Percentiles rank a stretch among this genome's conserved stretches.
These are phyloP conservation scores for Colletotrichum simmondsii DNA, from an alignment of 2,329 filamentous ascomycete species.

Conservation along the genomic window DNA sequence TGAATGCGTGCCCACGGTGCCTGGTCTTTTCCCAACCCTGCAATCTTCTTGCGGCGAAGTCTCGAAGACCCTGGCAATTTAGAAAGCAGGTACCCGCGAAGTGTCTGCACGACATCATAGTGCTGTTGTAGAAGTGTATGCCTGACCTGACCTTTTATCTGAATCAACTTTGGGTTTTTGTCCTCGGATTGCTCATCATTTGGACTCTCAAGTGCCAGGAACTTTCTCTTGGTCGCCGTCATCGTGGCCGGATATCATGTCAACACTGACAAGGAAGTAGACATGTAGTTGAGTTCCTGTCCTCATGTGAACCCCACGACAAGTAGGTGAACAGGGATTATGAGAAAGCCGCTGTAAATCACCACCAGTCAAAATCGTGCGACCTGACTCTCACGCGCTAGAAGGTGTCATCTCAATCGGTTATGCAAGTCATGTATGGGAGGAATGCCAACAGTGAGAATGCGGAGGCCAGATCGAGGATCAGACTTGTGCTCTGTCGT, in stretches of 20 bases:
- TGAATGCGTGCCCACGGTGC: slow-evolving; percentile 27
- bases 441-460: not conserved
- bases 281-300: not conserved
- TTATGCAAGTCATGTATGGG: not conserved
- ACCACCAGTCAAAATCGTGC: not conserved
- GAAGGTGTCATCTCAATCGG: not conserved
- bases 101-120: slow-evolving; percentile 72
- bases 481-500: not conserved
- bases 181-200: not conserved
- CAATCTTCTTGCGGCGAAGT: slow-evolving; percentile 67
- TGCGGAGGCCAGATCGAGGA: not conserved
- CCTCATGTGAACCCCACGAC: not conserved
- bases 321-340: not conserved
- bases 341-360: not conserved
- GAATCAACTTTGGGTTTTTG: slow-evolving; percentile 15
- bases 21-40: slow-evolving; percentile 50
- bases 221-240: slow-evolving; percentile 25
- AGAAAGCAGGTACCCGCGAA: slow-evolving; percentile 77
- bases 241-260: not conserved
- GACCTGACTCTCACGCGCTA: not conserved
- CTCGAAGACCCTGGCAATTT: slow-evolving; percentile 76
- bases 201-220: not conserved
- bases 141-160: slow-evolving; percentile 7
- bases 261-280: not conserved
- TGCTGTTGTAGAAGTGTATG: slow-evolving; percentile 24